Percentiles rank a stretch among this genome's conserved stretches.
These are phyloP conservation scores for Pseudogymnoascus sp. DNA, from an alignment of 2,329 filamentous ascomycete species.

Conservation along the genomic window DNA sequence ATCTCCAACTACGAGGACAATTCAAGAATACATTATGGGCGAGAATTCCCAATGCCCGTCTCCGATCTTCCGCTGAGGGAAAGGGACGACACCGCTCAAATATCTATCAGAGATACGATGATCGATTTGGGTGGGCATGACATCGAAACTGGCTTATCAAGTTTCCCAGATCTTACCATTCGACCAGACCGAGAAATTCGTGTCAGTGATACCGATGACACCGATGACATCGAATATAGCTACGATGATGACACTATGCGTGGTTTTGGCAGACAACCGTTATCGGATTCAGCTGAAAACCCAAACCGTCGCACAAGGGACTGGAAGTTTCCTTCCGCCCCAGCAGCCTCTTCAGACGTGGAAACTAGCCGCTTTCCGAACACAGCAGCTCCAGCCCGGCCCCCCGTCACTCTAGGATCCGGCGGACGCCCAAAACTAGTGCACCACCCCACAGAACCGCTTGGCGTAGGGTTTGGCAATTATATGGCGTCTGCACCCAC, in stretches of 20 bases:
- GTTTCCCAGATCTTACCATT: conserved; percentile 54
- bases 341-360: conserved; percentile 44
- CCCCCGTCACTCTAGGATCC: conserved; percentile 22
- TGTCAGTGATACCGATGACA: conserved; percentile 14
- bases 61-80: conserved; percentile 47
- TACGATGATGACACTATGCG: conserved; percentile 14
- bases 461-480: conserved; percentile 17
- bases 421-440: conserved; percentile 37
- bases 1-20: conserved; percentile 58
- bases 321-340: conserved; percentile 49
- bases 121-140: conserved; percentile 56
- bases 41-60: conserved; percentile 31
- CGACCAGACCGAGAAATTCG: conserved; percentile 22
- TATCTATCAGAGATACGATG: conserved; percentile 50
- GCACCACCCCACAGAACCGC: conserved; percentile 45
- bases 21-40: conserved; percentile 51
- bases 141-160: conserved; percentile 45
- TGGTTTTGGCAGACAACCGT: conserved; percentile 41
- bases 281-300: conserved; percentile 50
- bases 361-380: conserved; percentile 45
- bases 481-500: conserved; percentile 12
- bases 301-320: conserved; percentile 44
- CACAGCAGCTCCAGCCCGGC: conserved; percentile 26
- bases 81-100: conserved; percentile 44
- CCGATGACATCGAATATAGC: conserved; percentile 17